Evolutionary conservation across 2,329 filamentous ascomycete genomes (phyloP).

Genomic region (Ophiostoma pallidulum): DNA sequence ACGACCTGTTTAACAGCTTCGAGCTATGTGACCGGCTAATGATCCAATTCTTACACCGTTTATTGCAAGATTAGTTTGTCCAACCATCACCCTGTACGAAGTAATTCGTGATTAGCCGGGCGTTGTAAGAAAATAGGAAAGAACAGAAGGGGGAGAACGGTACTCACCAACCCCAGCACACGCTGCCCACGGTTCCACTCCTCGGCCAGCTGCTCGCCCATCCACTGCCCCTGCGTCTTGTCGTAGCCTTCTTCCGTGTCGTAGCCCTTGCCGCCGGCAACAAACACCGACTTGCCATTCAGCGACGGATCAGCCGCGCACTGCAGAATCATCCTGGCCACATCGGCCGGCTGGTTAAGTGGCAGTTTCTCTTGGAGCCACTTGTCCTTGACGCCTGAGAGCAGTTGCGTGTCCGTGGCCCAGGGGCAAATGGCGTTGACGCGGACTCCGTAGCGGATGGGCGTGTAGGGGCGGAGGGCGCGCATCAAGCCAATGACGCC

Average conservation of each 20-base stretch:
- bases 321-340: slow-evolving; percentile 31
- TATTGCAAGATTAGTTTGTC: too few species aligned
- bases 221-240: slow-evolving; percentile 19
- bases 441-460: slow-evolving; percentile 27
- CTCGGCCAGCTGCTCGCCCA: slow-evolving; percentile 22
- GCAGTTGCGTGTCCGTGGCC: slow-evolving; percentile 36
- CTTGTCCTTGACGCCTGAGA: slow-evolving; percentile 27
- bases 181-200: too few species aligned
- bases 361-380: slow-evolving; percentile 32
- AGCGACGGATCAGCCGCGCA: slow-evolving; percentile 26
- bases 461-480: slow-evolving; percentile 27
- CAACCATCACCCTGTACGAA: too few species aligned
- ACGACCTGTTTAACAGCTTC: too few species aligned
- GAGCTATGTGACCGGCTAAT: too few species aligned
- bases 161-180: too few species aligned
- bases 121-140: too few species aligned
- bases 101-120: too few species aligned
- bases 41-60: too few species aligned
- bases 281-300: slow-evolving; percentile 21
- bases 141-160: too few species aligned
- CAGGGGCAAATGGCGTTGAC: slow-evolving; percentile 40
- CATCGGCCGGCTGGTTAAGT: slow-evolving; percentile 31
- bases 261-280: slow-evolving; percentile 20
- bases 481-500: slow-evolving; percentile 41
- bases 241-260: slow-evolving; percentile 22